Conservation (phyloP, 1,139 yeast species). For the Diutina pseudorugosa region DNA sequence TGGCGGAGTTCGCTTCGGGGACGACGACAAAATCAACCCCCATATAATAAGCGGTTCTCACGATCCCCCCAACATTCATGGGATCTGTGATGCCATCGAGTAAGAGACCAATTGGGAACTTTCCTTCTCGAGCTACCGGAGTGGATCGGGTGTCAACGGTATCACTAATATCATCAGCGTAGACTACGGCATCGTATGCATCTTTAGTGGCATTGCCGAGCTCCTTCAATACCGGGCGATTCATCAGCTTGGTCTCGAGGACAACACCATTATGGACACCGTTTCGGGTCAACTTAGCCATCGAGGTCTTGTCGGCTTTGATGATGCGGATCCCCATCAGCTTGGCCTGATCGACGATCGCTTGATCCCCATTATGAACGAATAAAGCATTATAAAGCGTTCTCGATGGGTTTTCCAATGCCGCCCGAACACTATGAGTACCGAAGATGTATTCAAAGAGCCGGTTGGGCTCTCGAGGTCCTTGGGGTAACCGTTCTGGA, state of each 20-base stretch:
- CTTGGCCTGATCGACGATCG: conserved; percentile 34
- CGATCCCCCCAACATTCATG: conserved; percentile 79
- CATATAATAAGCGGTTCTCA: conserved; percentile 69
- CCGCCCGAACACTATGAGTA: conserved; percentile 63
- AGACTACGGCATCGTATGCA: not conserved
- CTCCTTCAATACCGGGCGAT: not conserved
- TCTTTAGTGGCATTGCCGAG: not conserved
- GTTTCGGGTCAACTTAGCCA: conserved; percentile 49
- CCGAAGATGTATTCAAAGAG: conserved; percentile 65
- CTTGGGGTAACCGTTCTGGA: conserved; percentile 6
- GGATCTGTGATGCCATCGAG: conserved; percentile 84
- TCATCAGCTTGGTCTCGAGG: not conserved
- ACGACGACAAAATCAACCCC: conserved; percentile 76
- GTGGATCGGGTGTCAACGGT: conserved; percentile 8
- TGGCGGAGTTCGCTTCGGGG: conserved; percentile 63
- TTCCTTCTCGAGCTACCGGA: conserved; percentile 9
- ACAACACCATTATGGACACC: conserved; percentile 82
- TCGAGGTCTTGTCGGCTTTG: conserved; percentile 37
- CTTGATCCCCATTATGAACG: conserved; percentile 29
- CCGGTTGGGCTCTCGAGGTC: conserved; percentile 20
- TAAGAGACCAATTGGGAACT: conserved; percentile 57
- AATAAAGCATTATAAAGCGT: conserved; percentile 38
- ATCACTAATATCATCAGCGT: conserved; percentile 7
- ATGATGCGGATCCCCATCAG: conserved; percentile 31
- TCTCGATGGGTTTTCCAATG: conserved; percentile 46